Conservation (phyloP, 768 basidiomycete genomes). For the Tylopilus plumbeoviolaceoides region DNA sequence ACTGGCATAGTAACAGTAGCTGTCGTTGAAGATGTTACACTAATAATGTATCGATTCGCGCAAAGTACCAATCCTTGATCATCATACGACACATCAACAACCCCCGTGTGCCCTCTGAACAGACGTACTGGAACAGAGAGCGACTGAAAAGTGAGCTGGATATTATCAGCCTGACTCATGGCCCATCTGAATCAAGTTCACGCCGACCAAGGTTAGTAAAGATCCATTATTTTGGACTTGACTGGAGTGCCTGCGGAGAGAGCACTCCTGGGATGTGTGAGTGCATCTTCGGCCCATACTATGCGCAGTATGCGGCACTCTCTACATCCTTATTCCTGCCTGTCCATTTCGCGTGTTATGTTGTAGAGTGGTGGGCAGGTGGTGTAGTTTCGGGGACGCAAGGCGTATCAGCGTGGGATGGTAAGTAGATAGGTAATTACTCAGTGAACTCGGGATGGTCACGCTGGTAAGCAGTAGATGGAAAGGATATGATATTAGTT, state of each 20-base stretch:
- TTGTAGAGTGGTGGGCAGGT: slow-evolving; percentile 66
- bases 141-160: too few species aligned
- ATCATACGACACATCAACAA: too few species aligned
- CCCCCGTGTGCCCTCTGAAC: too few species aligned
- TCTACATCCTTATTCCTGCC: slow-evolving; percentile 80
- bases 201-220: too few species aligned
- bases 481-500: slow-evolving; percentile 58
- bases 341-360: slow-evolving; percentile 71
- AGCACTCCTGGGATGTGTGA: slow-evolving; percentile 25
- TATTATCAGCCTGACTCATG: too few species aligned
- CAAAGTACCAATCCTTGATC: too few species aligned
- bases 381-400: slow-evolving; percentile 76
- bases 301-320: slow-evolving; percentile 63
- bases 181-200: too few species aligned
- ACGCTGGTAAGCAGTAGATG: slow-evolving; percentile 80
- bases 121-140: too few species aligned
- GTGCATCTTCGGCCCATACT: slow-evolving; percentile 73
- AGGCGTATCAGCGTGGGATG: slow-evolving; percentile 67
- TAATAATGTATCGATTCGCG: too few species aligned
- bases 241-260: slow-evolving; percentile 17
- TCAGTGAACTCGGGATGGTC: slow-evolving; percentile 78
- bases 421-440: slow-evolving; percentile 54
- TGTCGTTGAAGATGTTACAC: too few species aligned
- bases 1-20: too few species aligned
- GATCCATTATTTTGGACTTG: slow-evolving; percentile 65